Evolutionary conservation across 2,329 filamentous ascomycete genomes (phyloP), one percentile per base, ranked within the genome.

Genomic region (Colletotrichum eremochloae): DNA sequence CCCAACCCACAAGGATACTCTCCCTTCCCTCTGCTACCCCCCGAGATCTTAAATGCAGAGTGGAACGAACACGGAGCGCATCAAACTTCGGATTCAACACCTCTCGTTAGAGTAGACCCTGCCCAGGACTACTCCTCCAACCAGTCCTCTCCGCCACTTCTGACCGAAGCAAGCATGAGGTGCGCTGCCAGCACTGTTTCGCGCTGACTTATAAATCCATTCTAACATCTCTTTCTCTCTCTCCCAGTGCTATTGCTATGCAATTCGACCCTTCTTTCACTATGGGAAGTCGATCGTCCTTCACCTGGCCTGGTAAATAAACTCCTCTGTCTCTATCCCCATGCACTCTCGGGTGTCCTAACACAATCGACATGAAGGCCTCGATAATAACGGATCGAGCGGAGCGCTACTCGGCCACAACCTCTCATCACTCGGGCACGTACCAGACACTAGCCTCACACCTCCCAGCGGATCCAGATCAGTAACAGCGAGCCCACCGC

Each of bases 401-500:
- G 52, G 65, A 14, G 58, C 74, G 2, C 77, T 87, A 52, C 77
- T 88, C 40, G 81, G 82, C 58, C 82, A 85, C 74, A 85, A 87
- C 63, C 77, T 88, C 61, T 77, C 82, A 55, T 82, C 84, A n/a
- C 84, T 89, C 77, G 80, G 81, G 48, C 79, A 81, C 65, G 76
- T 79, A 60, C 86, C 87, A 33, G 88, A 88, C 68, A 80, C 83
- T 71, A 88, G 86, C 79, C 79, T 88, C 60, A 87, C 86, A 31
- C 86, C 87, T 46, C 85, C 86, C 33, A 84, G 81, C 68, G 81
- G 81, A 48, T 84, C 87, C 36, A 83, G 86, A 80, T 90, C 88
- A 31, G 80, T 86, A 60, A 89, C 89, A 50, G 86, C 86, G 31
- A 92, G 89, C 80, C 89, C 89, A 36, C 88, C 89, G 7, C 85